Conservation (phyloP, 1,284 basidiomycete genomes). For the Puccinia coronata region DNA sequence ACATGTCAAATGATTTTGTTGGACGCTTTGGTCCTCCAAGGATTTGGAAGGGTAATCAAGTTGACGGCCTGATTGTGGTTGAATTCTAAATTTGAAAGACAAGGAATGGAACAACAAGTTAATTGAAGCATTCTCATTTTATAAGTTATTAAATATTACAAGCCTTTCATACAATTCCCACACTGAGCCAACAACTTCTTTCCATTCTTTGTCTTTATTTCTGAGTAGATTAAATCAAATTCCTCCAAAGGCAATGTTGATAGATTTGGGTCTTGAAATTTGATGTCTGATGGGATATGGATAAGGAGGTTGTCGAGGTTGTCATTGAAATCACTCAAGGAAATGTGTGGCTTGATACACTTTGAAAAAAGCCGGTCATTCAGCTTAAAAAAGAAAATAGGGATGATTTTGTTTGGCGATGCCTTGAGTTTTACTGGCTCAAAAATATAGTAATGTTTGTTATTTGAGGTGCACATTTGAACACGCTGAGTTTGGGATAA, state of each 20-base stretch:
- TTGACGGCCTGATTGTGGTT: not conserved
- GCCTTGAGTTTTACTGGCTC: not conserved
- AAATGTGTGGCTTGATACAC: not conserved
- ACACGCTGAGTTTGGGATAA: not conserved
- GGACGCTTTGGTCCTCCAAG: not conserved
- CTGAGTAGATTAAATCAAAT: not conserved
- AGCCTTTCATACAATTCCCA: not conserved
- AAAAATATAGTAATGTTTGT: slow-evolving; percentile 14
- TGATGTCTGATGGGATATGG: not conserved
- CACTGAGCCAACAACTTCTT: not conserved
- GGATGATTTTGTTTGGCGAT: not conserved
- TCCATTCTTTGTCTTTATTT: not conserved
- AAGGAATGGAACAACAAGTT: no score
- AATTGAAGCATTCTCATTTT: not conserved
- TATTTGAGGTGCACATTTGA: no score
- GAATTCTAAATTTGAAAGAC: not conserved
- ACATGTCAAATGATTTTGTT: not conserved
- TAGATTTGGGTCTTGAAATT: not conserved
- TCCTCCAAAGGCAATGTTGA: not conserved
- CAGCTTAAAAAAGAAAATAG: not conserved
- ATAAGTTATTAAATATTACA: not conserved
- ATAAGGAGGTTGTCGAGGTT: not conserved
- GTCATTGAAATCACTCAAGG: not conserved
- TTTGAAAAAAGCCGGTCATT: slow-evolving; percentile 1
- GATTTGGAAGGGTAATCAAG: not conserved